phyloP scores from a whole-genome alignment of 495 filamentous ascomycete species.

The Astrothelium subdiscretum region DNA sequence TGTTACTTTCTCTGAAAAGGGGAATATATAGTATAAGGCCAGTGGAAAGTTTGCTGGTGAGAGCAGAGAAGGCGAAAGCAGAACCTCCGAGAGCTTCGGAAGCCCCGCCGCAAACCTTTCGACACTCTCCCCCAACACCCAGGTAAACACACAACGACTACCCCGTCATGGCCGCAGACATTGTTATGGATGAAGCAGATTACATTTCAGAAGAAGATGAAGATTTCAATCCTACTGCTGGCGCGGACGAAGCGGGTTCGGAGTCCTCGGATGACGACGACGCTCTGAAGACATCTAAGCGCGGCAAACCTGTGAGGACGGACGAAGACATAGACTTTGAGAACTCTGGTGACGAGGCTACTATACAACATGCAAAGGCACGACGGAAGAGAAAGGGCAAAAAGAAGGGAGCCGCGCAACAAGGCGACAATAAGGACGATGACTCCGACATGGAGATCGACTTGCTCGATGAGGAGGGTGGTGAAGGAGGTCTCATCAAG shows the following conservation, averaged over 20 bases:
- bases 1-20: neutral
- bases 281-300: slow-evolving; percentile 1
- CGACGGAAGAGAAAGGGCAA: slow-evolving; percentile 8
- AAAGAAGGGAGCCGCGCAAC: slow-evolving; percentile 3
- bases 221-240: slow-evolving; percentile 18
- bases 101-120: neutral
- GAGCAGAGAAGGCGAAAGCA: too few species aligned
- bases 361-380: slow-evolving; percentile 10
- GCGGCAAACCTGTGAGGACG: slow-evolving; percentile 8
- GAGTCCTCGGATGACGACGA: slow-evolving; percentile 15
- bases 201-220: slow-evolving; percentile 18
- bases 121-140: too few species aligned
- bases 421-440: slow-evolving; percentile 3
- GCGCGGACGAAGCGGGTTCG: slow-evolving; percentile 1
- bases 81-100: too few species aligned
- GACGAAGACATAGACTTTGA: slow-evolving; percentile 15
- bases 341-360: slow-evolving; percentile 17
- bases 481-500: slow-evolving; percentile 70
- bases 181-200: slow-evolving; percentile 4
- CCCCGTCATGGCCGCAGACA: neutral
- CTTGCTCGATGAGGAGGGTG: slow-evolving; percentile 39
- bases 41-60: neutral
- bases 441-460: neutral
- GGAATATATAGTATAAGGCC: too few species aligned
- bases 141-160: neutral